Conservation (phyloP, 306 rosid species). For the Pachyrhizus erosus region DNA sequence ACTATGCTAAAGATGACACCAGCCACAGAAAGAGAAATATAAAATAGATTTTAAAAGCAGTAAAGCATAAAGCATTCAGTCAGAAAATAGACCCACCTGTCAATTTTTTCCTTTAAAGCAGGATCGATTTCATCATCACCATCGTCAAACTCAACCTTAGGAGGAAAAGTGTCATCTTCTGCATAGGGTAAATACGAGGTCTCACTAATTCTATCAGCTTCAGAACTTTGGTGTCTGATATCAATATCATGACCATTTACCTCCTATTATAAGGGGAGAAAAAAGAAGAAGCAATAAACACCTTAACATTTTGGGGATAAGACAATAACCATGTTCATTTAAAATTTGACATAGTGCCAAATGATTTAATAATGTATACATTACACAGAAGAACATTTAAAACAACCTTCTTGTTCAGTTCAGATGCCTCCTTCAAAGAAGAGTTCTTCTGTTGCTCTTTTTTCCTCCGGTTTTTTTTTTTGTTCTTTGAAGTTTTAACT, state of each 20-base stretch:
- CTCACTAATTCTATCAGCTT: constrained; percentile 60
- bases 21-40: not conserved
- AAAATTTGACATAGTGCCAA: constrained; percentile 27
- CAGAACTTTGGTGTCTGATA: constrained; percentile 54
- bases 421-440: constrained; percentile 58
- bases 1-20: constrained; percentile 20
- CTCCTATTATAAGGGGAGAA: constrained; percentile 53
- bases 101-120: constrained; percentile 85
- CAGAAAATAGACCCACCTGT: constrained; percentile 60
- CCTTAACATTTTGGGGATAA: constrained; percentile 2
- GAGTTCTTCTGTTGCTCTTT: constrained; percentile 78
- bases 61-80: constrained; percentile 3
- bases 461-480: constrained; percentile 89
- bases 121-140: constrained; percentile 94
- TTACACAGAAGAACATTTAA: constrained; percentile 7
- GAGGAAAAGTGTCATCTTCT: constrained; percentile 44
- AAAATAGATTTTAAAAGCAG: not conserved
- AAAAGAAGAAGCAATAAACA: constrained; percentile 14
- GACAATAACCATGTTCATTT: constrained; percentile 9
- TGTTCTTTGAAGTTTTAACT: constrained; percentile 71
- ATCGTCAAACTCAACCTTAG: constrained; percentile 70
- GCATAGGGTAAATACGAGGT: constrained; percentile 57
- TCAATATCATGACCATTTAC: constrained; percentile 65
- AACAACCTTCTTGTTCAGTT: constrained; percentile 61
- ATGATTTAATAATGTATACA: constrained; percentile 1